Percentiles rank a stretch among this genome's conserved stretches.
Evolutionary conservation across 2,329 filamentous ascomycete species (phyloP).

Genomic region (Arthrobotrys entomopaga): DNA sequence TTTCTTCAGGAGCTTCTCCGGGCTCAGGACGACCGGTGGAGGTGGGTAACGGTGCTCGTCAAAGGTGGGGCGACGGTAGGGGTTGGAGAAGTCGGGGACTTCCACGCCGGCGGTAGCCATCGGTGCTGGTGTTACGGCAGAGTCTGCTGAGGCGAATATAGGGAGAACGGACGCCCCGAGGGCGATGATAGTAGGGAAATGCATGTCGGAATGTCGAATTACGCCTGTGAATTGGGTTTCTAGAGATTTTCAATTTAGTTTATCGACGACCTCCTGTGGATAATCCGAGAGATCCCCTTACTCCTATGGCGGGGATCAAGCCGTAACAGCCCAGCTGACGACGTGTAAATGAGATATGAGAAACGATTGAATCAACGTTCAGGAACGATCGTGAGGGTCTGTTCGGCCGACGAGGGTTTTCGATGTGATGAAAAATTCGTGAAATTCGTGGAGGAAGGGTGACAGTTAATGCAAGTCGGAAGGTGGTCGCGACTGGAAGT

Average conservation of each 20-base stretch:
- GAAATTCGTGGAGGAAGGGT: not conserved
- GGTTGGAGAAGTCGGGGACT: conserved; percentile 49
- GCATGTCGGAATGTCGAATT: conserved; percentile 31
- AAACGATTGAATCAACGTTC: conserved; percentile 33
- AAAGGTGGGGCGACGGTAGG: conserved; percentile 46
- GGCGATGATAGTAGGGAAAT: conserved; percentile 27
- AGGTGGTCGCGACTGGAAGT: conserved; percentile 12
- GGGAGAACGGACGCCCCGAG: conserved; percentile 34
- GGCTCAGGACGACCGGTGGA: conserved; percentile 15
- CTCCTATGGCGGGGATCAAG: not conserved
- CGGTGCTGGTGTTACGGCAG: conserved; percentile 6
- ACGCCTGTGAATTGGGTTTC: not conserved
- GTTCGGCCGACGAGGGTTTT: conserved; percentile 1
- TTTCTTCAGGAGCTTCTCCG: conserved; percentile 41
- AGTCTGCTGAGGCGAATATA: conserved; percentile 24
- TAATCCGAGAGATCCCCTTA: not conserved
- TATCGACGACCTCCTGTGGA: too few species aligned
- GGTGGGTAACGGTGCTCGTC: conserved; percentile 51
- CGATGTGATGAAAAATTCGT: conserved; percentile 7
- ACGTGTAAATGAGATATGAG: conserved; percentile 17
- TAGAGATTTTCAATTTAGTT: too few species aligned
- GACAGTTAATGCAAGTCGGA: not conserved
- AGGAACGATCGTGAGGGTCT: conserved; percentile 38
- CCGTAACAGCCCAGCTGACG: conserved; percentile 54
- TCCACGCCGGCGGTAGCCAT: conserved; percentile 33